Conservation (phyloP, 306 rosid genomes). For the Gillenia trifoliata region DNA sequence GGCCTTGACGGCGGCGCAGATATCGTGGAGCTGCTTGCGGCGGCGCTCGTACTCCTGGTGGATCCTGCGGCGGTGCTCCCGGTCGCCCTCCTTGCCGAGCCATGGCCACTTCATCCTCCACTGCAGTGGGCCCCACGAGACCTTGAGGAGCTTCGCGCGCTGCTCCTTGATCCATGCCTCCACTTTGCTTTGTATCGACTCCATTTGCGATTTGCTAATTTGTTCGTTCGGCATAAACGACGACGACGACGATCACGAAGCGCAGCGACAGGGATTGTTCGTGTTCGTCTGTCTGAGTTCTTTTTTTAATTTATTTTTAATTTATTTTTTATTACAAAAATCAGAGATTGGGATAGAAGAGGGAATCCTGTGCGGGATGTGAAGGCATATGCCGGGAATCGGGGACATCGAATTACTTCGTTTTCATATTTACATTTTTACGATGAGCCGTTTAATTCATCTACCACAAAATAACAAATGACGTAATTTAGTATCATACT, state of each 20-base stretch:
- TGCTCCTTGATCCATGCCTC: conserved; percentile 93
- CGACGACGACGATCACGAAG: conserved; percentile 2
- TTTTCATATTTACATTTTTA: not conserved
- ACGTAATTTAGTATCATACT: too few species aligned
- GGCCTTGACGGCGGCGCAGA: conserved; percentile 64
- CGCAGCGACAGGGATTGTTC: not conserved
- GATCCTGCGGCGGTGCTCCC: conserved; percentile 68
- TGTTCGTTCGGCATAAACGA: not conserved
- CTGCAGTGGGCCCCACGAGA: conserved; percentile 83
- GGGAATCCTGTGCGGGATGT: not conserved
- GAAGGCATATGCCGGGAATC: not conserved
- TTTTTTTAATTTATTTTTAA: not conserved
- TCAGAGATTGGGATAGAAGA: not conserved
- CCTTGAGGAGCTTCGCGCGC: conserved; percentile 55
- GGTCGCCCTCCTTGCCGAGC: conserved; percentile 34
- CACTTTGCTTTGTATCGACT: conserved; percentile 74
- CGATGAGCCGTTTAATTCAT: not conserved
- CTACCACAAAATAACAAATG: too few species aligned
- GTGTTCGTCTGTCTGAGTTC: not conserved
- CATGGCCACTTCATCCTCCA: conserved; percentile 90
- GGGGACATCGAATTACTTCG: not conserved
- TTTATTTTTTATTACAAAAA: not conserved
- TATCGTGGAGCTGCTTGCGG: conserved; percentile 58
- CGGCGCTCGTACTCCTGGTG: conserved; percentile 71
- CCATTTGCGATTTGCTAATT: conserved; percentile 32